Percentiles rank a stretch among this genome's conserved stretches.
Evolutionary conservation across 306 rosid species (phyloP).

Genomic region (Ammopiptanthus mongolicus): DNA sequence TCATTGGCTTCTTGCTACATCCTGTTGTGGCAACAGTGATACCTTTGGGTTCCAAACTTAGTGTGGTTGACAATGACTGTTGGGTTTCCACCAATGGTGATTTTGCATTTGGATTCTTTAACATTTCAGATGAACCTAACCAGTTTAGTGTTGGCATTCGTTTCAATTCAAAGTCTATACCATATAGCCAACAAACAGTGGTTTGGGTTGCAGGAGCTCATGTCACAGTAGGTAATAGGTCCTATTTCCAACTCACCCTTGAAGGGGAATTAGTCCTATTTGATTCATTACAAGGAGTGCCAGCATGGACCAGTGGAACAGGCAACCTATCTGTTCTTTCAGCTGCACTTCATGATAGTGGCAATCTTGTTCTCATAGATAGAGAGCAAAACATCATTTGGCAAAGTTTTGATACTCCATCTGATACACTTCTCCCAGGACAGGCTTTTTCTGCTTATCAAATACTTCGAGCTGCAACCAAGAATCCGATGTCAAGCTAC

Average conservation of each 20-base stretch:
- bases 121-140: conserved; percentile 44
- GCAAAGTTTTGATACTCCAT: conserved; percentile 74
- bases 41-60: conserved; percentile 66
- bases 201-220: conserved; percentile 73
- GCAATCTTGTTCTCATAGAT: conserved; percentile 68
- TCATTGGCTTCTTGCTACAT: conserved; percentile 37
- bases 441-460: conserved; percentile 47
- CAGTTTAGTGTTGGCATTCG: conserved; percentile 57
- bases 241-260: conserved; percentile 52
- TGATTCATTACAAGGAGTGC: conserved; percentile 41
- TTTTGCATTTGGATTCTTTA: conserved; percentile 69
- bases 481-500: conserved; percentile 44
- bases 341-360: conserved; percentile 56
- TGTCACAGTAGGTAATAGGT: conserved; percentile 41
- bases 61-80: conserved; percentile 33
- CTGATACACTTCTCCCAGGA: conserved; percentile 78
- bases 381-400: conserved; percentile 38
- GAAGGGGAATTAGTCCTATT: conserved; percentile 58
- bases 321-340: conserved; percentile 41
- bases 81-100: conserved; percentile 78
- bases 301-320: conserved; percentile 51
- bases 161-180: conserved; percentile 58
- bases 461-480: conserved; percentile 58
- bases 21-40: conserved; percentile 38
- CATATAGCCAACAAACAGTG: conserved; percentile 38